phyloP scores from a whole-genome alignment of 768 basidiomycete species.

The Pholiota molesta region DNA sequence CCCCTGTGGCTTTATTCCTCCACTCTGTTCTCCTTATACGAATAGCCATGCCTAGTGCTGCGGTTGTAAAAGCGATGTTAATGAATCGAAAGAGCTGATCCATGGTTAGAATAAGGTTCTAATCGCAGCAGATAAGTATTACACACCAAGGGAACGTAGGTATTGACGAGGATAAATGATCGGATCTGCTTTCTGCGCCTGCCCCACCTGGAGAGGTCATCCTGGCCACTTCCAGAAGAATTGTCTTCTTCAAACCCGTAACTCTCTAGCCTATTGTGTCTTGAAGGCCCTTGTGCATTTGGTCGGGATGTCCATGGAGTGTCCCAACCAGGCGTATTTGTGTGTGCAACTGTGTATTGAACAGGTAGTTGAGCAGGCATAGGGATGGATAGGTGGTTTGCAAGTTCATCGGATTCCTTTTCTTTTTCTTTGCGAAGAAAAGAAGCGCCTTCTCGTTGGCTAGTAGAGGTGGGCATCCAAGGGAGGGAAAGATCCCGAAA shows the following conservation, averaged over 20 bases:
- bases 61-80: constrained; percentile 81
- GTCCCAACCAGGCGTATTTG: constrained; percentile 66
- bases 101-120: constrained; percentile 5
- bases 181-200: constrained; percentile 53
- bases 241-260: constrained; percentile 31
- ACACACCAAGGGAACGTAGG: constrained; percentile 79
- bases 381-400: constrained; percentile 31
- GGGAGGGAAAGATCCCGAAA: constrained; percentile 52
- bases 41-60: constrained; percentile 80
- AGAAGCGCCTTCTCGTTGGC: constrained; percentile 36
- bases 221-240: constrained; percentile 27
- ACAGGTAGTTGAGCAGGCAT: constrained; percentile 40
- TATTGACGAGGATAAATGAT: constrained; percentile 70
- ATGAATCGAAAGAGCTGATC: constrained; percentile 78
- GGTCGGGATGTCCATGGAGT: constrained; percentile 62
- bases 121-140: constrained; percentile 1
- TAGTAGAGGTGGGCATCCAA: constrained; percentile 50
- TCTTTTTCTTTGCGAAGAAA: constrained; percentile 40
- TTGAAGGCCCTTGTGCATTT: constrained; percentile 41
- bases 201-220: constrained; percentile 30
- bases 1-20: constrained; percentile 56
- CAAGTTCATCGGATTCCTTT: constrained; percentile 17
- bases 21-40: constrained; percentile 66
- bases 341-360: constrained; percentile 57
- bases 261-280: constrained; percentile 29